Conservation (phyloP, 768 basidiomycete genomes). For the Boletus speciosus region DNA sequence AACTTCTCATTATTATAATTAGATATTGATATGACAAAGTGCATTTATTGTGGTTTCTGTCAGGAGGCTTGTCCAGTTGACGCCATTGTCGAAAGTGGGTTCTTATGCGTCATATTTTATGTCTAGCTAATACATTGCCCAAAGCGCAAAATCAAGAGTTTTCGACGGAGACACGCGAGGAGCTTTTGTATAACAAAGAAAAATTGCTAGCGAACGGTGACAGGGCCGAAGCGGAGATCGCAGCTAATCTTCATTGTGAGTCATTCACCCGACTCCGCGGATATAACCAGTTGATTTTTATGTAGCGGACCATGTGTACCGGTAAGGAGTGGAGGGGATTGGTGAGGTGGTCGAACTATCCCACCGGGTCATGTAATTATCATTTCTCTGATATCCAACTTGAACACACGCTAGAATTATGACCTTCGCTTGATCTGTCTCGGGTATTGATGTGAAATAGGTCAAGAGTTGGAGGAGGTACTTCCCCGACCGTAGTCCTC, state of each 20-base stretch:
- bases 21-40: constrained; percentile 99
- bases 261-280: constrained; percentile 11
- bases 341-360: constrained; percentile 7
- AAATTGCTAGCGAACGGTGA: constrained; percentile 96
- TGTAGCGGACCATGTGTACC: constrained; percentile 84
- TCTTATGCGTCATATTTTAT: constrained; percentile 8
- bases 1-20: not conserved
- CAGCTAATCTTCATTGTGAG: constrained; percentile 84
- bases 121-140: not conserved
- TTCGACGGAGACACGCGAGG: constrained; percentile 96
- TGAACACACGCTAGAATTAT: constrained; percentile 2
- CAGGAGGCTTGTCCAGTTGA: constrained; percentile 99
- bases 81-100: constrained; percentile 97
- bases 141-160: constrained; percentile 96
- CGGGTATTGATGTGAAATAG: not conserved
- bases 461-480: not conserved
- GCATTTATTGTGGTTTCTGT: constrained; percentile 99
- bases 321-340: constrained; percentile 42
- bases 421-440: constrained; percentile 2
- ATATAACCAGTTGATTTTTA: constrained; percentile 20
- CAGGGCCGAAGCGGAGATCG: constrained; percentile 94
- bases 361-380: constrained; percentile 25
- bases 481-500: not conserved
- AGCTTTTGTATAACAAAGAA: constrained; percentile 98
- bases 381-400: constrained; percentile 4